Percentiles rank a stretch among this genome's conserved stretches.
phyloP scores from a whole-genome alignment of 2,329 filamentous ascomycete species.

The Exophiala xenobiotica region DNA sequence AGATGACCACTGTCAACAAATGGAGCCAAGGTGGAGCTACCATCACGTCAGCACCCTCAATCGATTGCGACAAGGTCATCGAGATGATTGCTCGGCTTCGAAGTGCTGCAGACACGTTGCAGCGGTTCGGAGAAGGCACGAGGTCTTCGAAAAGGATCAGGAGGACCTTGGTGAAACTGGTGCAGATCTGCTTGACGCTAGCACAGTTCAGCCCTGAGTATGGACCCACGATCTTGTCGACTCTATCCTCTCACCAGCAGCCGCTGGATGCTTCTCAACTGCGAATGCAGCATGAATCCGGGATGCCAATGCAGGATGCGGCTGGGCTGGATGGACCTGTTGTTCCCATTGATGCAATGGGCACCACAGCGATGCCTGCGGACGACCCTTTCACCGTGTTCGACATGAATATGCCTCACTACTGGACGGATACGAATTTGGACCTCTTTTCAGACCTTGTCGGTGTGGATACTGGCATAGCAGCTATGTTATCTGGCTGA shows the following conservation, averaged over 20 bases:
- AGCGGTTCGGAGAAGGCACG: slow-evolving; percentile 23
- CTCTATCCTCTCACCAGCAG: slow-evolving; percentile 15
- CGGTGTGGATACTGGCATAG: slow-evolving; percentile 19
- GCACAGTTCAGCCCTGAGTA: slow-evolving; percentile 19
- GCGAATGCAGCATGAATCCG: slow-evolving; percentile 4
- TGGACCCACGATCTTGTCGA: slow-evolving; percentile 15
- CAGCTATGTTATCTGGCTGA: slow-evolving; percentile 22
- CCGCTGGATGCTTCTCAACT: slow-evolving; percentile 3
- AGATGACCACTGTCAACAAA: slow-evolving; percentile 13
- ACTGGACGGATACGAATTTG: slow-evolving; percentile 23
- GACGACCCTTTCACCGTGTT: slow-evolving; percentile 31
- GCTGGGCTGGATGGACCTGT: background rate
- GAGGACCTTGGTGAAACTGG: slow-evolving; percentile 22
- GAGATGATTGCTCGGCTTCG: slow-evolving; percentile 20
- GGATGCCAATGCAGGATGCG: background rate
- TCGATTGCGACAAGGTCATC: slow-evolving; percentile 14
- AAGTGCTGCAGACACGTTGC: slow-evolving; percentile 17
- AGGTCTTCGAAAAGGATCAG: slow-evolving; percentile 19
- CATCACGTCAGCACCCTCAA: slow-evolving; percentile 5
- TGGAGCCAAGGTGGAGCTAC: slow-evolving; percentile 6
- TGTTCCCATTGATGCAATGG: slow-evolving; percentile 32
- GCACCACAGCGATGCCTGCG: slow-evolving; percentile 44
- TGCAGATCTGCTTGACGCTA: slow-evolving; percentile 25
- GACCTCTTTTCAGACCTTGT: slow-evolving; percentile 25
- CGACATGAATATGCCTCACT: slow-evolving; percentile 22